Conservation (phyloP, 768 basidiomycete genomes). For the Holtermanniella nyarrowii region DNA sequence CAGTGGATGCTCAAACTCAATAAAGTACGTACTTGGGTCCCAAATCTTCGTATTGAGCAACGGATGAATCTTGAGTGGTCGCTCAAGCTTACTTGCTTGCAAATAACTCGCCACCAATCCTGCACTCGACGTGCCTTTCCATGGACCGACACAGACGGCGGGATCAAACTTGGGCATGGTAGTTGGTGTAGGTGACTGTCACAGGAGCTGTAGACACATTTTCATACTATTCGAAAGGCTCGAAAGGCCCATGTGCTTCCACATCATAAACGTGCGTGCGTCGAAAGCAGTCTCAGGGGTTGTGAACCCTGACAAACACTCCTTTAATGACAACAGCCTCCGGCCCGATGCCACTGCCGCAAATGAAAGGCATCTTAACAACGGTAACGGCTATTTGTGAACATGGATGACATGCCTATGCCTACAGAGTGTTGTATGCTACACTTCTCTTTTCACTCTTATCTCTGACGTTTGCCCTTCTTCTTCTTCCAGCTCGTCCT, state of each 20-base stretch:
- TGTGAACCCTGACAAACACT: neutral
- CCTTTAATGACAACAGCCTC: neutral
- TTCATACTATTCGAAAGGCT: too few relatives aligned
- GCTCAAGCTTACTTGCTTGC: constrained; percentile 16
- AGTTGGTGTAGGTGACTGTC: too few relatives aligned
- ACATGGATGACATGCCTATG: neutral
- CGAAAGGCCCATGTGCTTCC: too few relatives aligned
- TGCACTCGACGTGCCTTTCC: constrained; percentile 19
- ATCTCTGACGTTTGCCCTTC: neutral
- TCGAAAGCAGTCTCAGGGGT: neutral
- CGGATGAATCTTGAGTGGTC: constrained; percentile 26
- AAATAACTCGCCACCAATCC: constrained; percentile 25
- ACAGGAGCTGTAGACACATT: too few relatives aligned
- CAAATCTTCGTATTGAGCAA: constrained; percentile 27
- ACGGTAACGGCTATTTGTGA: too few relatives aligned
- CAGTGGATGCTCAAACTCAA: constrained; percentile 3
- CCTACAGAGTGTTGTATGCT: neutral
- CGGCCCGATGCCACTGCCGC: too few relatives aligned
- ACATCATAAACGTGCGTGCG: neutral
- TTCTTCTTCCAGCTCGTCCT: neutral
- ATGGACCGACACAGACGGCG: constrained; percentile 20
- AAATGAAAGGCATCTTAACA: too few relatives aligned
- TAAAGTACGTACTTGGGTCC: constrained; percentile 27
- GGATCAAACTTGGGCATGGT: constrained; percentile 28
- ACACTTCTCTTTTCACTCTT: neutral